These are phyloP conservation scores for Cubamyces sp. DNA, from an alignment of 768 basidiomycete genomes.

Conservation along the genomic window DNA sequence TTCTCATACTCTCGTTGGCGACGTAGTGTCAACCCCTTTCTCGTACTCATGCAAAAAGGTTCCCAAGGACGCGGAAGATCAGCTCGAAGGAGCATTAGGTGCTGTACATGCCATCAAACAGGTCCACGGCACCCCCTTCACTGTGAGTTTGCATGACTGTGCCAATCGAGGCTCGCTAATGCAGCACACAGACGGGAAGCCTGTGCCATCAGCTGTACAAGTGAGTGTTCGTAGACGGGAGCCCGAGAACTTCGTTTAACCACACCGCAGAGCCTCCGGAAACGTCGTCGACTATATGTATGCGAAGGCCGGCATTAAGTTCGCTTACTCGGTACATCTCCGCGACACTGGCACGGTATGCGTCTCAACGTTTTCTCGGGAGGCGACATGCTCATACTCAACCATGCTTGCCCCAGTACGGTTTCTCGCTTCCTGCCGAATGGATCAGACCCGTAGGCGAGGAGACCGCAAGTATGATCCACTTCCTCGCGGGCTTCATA, in stretches of 20 bases:
- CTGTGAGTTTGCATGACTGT: constrained; percentile 38
- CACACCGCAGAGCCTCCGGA: constrained; percentile 50
- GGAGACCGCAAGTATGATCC: constrained; percentile 68
- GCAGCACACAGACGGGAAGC: constrained; percentile 43
- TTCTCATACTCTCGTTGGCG: neutral
- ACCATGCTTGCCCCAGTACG: constrained; percentile 52
- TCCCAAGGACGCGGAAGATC: constrained; percentile 75
- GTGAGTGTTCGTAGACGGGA: constrained; percentile 32
- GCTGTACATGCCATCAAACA: constrained; percentile 59
- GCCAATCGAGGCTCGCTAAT: neutral
- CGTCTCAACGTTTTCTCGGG: neutral
- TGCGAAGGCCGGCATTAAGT: constrained; percentile 57
- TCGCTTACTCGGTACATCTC: constrained; percentile 65
- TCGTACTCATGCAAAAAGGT: constrained; percentile 67
- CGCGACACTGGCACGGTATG: constrained; percentile 73
- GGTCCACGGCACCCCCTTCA: constrained; percentile 60
- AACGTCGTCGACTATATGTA: constrained; percentile 74
- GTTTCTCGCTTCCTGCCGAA: constrained; percentile 70
- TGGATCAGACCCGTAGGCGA: constrained; percentile 82
- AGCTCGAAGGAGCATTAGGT: constrained; percentile 71
- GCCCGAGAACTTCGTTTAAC: neutral
- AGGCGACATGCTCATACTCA: neutral
- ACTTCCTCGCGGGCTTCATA: constrained; percentile 73
- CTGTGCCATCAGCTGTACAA: constrained; percentile 52
- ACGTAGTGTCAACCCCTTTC: constrained; percentile 74